A percentile compares a stretch with the other conserved stretches of the same genome.
phyloP scores from a whole-genome alignment of 768 basidiomycete species.

The Holtermanniella nyarrowii region DNA sequence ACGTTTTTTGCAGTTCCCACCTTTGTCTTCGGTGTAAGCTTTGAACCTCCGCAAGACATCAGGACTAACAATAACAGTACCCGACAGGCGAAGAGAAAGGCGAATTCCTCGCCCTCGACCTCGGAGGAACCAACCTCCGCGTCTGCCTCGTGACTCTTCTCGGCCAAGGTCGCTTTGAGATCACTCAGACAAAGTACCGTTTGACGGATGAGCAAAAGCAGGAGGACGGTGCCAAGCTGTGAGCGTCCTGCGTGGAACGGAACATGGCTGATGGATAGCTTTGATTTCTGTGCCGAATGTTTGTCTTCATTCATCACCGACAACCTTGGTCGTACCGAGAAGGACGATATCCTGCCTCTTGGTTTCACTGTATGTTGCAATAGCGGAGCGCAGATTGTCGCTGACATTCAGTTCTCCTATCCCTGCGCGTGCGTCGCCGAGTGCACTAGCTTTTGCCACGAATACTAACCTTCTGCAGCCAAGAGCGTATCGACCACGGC shows the following conservation, averaged over 20 bases:
- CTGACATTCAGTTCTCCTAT: conserved; percentile 68
- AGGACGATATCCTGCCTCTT: conserved; percentile 55
- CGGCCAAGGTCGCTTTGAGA: conserved; percentile 91
- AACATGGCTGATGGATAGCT: conserved; percentile 10
- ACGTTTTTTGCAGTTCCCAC: conserved; percentile 77
- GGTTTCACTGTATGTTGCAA: conserved; percentile 76
- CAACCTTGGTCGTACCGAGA: conserved; percentile 46
- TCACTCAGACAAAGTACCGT: conserved; percentile 94
- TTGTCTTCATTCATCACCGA: conserved; percentile 76
- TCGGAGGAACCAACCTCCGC: conserved; percentile 84
- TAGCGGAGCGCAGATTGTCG: neutral
- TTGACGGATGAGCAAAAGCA: conserved; percentile 97
- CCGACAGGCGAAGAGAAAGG: conserved; percentile 81
- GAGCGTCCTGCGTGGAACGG: conserved; percentile 2
- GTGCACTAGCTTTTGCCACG: neutral
- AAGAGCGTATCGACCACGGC: conserved; percentile 86
- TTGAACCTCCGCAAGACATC: neutral
- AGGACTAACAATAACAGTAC: conserved; percentile 45
- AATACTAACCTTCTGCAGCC: conserved; percentile 47
- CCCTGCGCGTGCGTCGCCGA: conserved; percentile 66
- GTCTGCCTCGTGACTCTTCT: conserved; percentile 90
- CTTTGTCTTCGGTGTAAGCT: conserved; percentile 59
- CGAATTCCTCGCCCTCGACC: conserved; percentile 69
- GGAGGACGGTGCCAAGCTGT: conserved; percentile 85
- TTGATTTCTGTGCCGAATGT: conserved; percentile 96